These are phyloP conservation scores for Solanum gracilifrons DNA, from an alignment of 257 asterid species.

Conservation along the genomic window DNA sequence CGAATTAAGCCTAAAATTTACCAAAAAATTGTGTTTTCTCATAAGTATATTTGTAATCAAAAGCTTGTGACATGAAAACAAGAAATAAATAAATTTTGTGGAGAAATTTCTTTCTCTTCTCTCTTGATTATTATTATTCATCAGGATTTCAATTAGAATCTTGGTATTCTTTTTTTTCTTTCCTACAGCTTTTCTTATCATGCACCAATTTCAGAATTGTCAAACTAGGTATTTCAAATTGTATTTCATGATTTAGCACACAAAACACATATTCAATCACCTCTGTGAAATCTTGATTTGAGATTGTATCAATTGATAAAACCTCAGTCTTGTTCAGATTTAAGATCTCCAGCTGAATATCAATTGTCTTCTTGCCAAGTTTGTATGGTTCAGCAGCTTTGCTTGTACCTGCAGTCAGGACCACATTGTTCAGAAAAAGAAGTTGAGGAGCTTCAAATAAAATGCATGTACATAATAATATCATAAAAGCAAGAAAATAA, in stretches of 20 bases:
- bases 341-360: constrained; percentile 72
- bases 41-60: neutral
- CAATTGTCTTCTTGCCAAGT: constrained; percentile 78
- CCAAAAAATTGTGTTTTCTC: neutral
- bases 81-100: neutral
- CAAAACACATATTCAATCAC: constrained; percentile 24
- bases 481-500: neutral
- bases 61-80: neutral
- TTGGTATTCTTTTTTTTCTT: neutral
- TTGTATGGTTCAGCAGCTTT: constrained; percentile 77
- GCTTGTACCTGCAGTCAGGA: constrained; percentile 62
- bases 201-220: neutral
- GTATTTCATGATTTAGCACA: neutral
- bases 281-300: constrained; percentile 98
- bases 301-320: constrained; percentile 75
- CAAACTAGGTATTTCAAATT: neutral
- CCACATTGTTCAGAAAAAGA: neutral
- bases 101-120: neutral
- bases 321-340: constrained; percentile 91
- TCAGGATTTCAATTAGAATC: neutral
- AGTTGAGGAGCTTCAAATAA: neutral
- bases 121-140: neutral
- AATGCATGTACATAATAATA: neutral
- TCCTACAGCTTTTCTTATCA: neutral
- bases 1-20: neutral